Conservation (phyloP, 1,284 basidiomycete species). For the Schizopora paradoxa region DNA sequence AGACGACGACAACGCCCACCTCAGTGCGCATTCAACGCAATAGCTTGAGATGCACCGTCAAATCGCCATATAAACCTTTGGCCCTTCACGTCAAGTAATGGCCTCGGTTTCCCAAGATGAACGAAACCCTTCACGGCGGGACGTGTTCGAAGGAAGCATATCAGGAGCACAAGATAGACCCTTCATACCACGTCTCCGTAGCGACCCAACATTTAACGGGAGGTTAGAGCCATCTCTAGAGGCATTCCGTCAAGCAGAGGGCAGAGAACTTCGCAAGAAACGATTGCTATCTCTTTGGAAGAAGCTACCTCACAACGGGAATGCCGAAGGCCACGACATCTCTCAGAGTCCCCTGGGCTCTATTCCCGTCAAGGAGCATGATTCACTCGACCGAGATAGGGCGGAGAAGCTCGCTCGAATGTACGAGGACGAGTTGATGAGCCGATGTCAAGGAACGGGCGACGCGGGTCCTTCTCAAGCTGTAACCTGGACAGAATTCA, state of each 20-base stretch:
- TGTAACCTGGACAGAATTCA: constrained; percentile 77
- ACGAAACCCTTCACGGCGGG: constrained; percentile 30
- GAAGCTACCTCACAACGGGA: constrained; percentile 39
- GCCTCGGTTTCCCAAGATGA: constrained; percentile 2
- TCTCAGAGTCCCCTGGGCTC: constrained; percentile 19
- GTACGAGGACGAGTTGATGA: constrained; percentile 76
- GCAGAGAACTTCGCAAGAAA: constrained; percentile 50
- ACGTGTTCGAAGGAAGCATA: constrained; percentile 46
- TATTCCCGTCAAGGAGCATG: constrained; percentile 26
- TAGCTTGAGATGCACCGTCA: no score
- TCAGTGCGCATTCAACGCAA: no score
- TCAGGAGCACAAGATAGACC: constrained; percentile 50
- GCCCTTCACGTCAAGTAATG: no score
- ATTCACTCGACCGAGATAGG: constrained; percentile 55
- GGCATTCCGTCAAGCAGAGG: constrained; percentile 62
- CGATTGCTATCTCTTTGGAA: constrained; percentile 58
- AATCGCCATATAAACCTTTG: no score
- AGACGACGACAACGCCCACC: no score
- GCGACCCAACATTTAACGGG: constrained; percentile 40
- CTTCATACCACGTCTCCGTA: constrained; percentile 52
- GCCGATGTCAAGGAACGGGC: constrained; percentile 48
- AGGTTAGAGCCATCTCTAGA: constrained; percentile 44
- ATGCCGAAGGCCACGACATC: constrained; percentile 28
- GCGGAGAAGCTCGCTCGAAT: constrained; percentile 63
- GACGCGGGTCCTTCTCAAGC: constrained; percentile 36